Evolutionary conservation across 306 rosid genomes (phyloP).

Genomic region (Cicer chorassanicum): DNA sequence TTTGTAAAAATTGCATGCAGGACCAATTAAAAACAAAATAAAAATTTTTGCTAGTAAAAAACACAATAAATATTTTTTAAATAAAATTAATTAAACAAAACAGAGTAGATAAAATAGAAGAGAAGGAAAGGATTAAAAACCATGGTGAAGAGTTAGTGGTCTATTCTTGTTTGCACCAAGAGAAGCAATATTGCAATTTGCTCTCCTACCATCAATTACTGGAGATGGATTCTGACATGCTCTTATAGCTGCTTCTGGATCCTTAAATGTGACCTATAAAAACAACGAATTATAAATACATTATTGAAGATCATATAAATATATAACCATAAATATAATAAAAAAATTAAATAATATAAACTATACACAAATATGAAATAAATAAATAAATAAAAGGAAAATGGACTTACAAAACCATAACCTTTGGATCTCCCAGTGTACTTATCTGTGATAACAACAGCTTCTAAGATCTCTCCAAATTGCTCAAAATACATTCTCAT

Average conservation of each 20-base stretch:
- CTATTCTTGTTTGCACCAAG: conserved; percentile 83
- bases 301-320: conserved; percentile 40
- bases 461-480: conserved; percentile 95
- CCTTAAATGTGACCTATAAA: conserved; percentile 86
- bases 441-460: conserved; percentile 93
- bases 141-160: conserved; percentile 71
- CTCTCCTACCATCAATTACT: conserved; percentile 93
- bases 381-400: not conserved
- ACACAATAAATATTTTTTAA: not conserved
- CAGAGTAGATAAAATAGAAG: not conserved
- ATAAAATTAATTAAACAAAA: not conserved
- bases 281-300: conserved; percentile 23
- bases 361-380: conserved; percentile 1
- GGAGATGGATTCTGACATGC: conserved; percentile 97
- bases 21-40: not conserved
- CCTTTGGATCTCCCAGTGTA: conserved; percentile 98
- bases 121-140: conserved; percentile 49
- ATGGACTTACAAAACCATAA: conserved; percentile 87
- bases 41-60: not conserved
- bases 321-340: conserved; percentile 26
- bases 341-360: not conserved
- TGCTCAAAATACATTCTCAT: conserved; percentile 90
- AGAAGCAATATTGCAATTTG: conserved; percentile 95
- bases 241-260: conserved; percentile 88
- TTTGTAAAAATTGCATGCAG: not conserved